phyloP scores from a whole-genome alignment of 1,139 yeast species.

The Hyphopichia pseudoburtonii region DNA sequence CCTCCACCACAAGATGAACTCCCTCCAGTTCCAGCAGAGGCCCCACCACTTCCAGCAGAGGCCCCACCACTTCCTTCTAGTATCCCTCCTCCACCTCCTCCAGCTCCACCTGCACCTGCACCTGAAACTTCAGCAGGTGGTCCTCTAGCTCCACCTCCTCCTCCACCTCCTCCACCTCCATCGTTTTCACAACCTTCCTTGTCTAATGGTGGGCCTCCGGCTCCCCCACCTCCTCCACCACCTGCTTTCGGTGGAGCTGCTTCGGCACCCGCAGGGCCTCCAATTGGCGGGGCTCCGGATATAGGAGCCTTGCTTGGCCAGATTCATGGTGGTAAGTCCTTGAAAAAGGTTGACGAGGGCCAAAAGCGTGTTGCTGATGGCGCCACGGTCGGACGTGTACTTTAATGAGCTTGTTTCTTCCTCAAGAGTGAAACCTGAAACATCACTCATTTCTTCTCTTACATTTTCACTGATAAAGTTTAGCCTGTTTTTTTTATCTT shows the following conservation, averaged over 20 bases:
- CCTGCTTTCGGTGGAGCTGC: conserved; percentile 11
- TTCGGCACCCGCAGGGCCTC: no score
- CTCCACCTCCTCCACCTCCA: conserved; percentile 19
- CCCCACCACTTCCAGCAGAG: conserved; percentile 15
- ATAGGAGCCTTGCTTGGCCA: conserved; percentile 54
- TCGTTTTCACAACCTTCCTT: conserved; percentile 15
- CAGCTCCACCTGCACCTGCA: conserved; percentile 25
- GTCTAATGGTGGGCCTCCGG: conserved; percentile 22
- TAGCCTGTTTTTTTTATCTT: not conserved
- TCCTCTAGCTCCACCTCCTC: conserved; percentile 18
- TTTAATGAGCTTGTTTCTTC: conserved; percentile 25
- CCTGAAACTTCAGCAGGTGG: conserved; percentile 30
- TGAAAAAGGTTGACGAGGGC: conserved; percentile 48
- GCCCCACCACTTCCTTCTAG: conserved; percentile 17
- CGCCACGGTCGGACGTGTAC: conserved; percentile 51
- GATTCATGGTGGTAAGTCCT: conserved; percentile 51
- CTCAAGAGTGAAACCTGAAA: no score
- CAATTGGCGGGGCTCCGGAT: conserved; percentile 32
- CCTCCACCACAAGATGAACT: conserved; percentile 22
- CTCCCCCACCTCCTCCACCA: conserved; percentile 24
- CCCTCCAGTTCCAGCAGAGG: conserved; percentile 18
- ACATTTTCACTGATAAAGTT: not conserved
- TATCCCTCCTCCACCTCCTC: conserved; percentile 14
- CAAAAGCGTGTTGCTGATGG: conserved; percentile 46
- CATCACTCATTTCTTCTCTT: no score